Evolutionary conservation across 1,284 basidiomycete species (phyloP), one percentile per base, ranked within the genome.

Genomic region (Caloboletus firmus): DNA sequence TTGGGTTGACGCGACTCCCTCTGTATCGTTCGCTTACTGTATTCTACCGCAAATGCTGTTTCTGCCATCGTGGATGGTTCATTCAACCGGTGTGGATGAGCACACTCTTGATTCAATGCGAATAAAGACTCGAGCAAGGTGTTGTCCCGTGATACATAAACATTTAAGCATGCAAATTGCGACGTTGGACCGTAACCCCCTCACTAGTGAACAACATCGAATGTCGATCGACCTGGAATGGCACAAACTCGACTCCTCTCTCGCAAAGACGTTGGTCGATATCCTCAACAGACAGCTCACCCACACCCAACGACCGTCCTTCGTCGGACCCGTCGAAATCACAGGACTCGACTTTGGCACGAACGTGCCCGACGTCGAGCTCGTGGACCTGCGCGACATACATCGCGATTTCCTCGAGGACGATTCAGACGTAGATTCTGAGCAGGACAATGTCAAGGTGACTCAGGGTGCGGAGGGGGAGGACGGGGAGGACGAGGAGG

Each of bases 341-440:
- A 87, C 86, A 5, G 84, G 85, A 3, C 82, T 98, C 52, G 91
- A 94, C 51, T 95, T 99, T 71, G 96, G 96, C 31, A 83, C 85
- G 0, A 78, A 81, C 24, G 71, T 85, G 5, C 96, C 97, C 2
- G 89, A 95, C 56, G 81, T 97, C 36, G 89, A 96, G 69, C 81
- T 99, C 54, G 85, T 93, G 54, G 95, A 98, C 72, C 76, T 99
- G 54, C 82, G 93, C 45, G 95, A 98, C 75, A 93, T 98, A 53
- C 94, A 96, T 75, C 86, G 87, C 37, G 95, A 96, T 67, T 98
- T 98, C 67, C 78, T 93, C 49, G 89, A 93, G 59, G 89, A 93
- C 61, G 73, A 79, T 9, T 55, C 62, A 15, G 66, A 69, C 20
- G 28, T n/a, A 5, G 65, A 40, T 28, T 57, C 61, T 1, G 74